A percentile compares a stretch with the other conserved stretches of the same genome.
phyloP scores from a whole-genome alignment of 1,284 basidiomycete species.

The Coniferiporia sulphurascens region DNA sequence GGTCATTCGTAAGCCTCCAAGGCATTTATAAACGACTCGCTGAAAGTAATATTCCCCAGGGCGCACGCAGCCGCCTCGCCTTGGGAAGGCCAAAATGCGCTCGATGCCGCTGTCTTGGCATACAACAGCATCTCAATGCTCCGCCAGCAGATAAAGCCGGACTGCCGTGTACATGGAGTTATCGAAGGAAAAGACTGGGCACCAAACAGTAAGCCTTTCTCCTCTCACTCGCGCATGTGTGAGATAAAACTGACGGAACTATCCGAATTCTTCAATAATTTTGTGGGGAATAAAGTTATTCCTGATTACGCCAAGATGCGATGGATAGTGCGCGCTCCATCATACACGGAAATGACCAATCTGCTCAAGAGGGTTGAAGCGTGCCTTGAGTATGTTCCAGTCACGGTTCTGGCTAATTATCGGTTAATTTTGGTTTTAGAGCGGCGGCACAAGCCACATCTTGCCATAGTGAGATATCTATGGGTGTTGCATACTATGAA shows the following conservation, averaged over 20 bases:
- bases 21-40: neutral
- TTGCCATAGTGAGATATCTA: constrained; percentile 50
- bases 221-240: neutral
- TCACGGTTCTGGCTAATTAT: neutral
- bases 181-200: constrained; percentile 60
- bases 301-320: constrained; percentile 72
- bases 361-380: constrained; percentile 53
- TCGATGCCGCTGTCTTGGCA: constrained; percentile 42
- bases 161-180: constrained; percentile 62
- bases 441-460: constrained; percentile 70
- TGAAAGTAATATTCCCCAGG: neutral
- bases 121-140: constrained; percentile 51
- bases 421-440: constrained; percentile 31
- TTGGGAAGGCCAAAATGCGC: constrained; percentile 45
- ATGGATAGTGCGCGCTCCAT: constrained; percentile 71
- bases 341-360: constrained; percentile 50
- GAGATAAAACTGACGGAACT: neutral
- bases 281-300: constrained; percentile 48
- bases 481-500: constrained; percentile 44
- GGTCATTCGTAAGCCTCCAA: constrained; percentile 23
- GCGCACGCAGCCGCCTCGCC: constrained; percentile 34
- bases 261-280: neutral
- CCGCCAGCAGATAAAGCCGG: constrained; percentile 65
- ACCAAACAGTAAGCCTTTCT: constrained; percentile 43
- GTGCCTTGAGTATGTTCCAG: constrained; percentile 62